Evolutionary conservation across 1,284 basidiomycete genomes (phyloP), one percentile per base, ranked within the genome.

Genomic region (Microbotryum silenes-acaulis): DNA sequence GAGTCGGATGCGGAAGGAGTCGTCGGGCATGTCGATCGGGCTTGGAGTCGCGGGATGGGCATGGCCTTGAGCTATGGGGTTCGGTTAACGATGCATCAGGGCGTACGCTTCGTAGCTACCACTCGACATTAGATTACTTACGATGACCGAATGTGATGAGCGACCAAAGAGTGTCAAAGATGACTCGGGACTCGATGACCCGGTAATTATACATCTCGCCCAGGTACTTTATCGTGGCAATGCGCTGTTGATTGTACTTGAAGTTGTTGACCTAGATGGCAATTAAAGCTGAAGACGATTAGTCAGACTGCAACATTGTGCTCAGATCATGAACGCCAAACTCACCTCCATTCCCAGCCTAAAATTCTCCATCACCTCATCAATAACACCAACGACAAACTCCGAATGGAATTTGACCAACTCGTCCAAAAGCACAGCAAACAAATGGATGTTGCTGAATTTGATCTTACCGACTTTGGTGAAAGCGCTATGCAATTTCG

Each of bases 141-240:
- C 90, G 85, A 79, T 97, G 93, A 1, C 93, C 94, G 72, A 96
- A 97, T 0, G 91, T 94, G n/a, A 91, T 85, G 47, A 98, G 76
- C 12, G 86, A 88, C 96, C 96, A 98, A 1, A 99, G 78, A 0
- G 86, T 88, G 72, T 98, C 93, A 65, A 98, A 96, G 47, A 98
- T 81, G 72, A 97, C 85, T 4, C 85, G 80, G 8, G 90, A 91
- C 70, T 87, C 88, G 71, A 98, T 79, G 27, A 97, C 80, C n/a
- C 94, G 84, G 74, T 96, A 97, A 75, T 96, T 97, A 76, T 97
- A 98, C 53, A 98, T 78, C 77, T 98, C 96, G 53, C 94, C 96
- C 3, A 98, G 82, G 75, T 93, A 97, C 75, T 92, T 94, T 70
- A 92, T 82, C 0, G 88, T 87, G 0, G 96, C 87, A 50, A 98